A percentile compares a stretch with the other conserved stretches of the same genome.
Evolutionary conservation across 73 alveolate genomes (phyloP).

Genomic region (Tetrahymena thermophila): DNA sequence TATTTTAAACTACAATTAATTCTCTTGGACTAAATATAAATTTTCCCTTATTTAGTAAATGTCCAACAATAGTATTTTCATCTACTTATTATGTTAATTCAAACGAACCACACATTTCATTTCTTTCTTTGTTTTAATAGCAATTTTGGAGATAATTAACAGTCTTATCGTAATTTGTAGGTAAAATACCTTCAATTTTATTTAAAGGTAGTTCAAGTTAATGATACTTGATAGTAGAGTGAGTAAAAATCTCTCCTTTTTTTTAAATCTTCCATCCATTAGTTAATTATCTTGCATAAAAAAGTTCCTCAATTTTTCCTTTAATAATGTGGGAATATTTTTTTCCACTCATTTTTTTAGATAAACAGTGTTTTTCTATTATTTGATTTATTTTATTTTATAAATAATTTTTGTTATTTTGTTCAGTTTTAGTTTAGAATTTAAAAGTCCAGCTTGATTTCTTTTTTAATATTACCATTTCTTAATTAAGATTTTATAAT

Average conservation of each 20-base stretch:
- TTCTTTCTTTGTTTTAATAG: background rate
- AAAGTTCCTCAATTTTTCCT: background rate
- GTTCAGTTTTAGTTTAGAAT: background rate
- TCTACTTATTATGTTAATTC: background rate
- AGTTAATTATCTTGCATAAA: background rate
- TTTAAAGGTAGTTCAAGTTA: background rate
- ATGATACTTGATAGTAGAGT: background rate
- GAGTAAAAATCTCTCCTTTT: background rate
- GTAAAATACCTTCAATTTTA: background rate
- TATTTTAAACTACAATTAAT: background rate
- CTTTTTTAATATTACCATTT: background rate
- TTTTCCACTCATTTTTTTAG: background rate
- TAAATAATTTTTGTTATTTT: background rate
- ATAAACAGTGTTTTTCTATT: background rate
- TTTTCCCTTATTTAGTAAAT: background rate
- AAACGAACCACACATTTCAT: background rate
- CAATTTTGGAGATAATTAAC: background rate
- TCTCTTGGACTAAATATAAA: background rate
- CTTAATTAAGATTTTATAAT: too few species aligned
- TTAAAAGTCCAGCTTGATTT: background rate
- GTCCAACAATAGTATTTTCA: background rate
- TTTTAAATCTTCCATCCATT: background rate
- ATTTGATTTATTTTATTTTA: background rate
- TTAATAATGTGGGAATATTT: background rate
- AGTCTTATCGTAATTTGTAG: background rate